phyloP scores from a whole-genome alignment of 345 rosid species.

The Kernera saxatilis region DNA sequence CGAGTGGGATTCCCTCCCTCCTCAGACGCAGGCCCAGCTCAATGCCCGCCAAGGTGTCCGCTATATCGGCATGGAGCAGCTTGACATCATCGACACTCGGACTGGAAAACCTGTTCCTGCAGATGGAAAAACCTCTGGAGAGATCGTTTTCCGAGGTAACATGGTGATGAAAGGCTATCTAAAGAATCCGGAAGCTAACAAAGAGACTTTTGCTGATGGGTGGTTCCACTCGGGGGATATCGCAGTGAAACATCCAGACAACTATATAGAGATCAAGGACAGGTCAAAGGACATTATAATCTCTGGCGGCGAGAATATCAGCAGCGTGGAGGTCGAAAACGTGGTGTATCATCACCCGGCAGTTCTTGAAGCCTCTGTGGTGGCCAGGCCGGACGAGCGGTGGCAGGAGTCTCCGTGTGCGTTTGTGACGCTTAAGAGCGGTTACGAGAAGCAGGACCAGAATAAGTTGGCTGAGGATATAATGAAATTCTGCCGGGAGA shows the following conservation, averaged over 20 bases:
- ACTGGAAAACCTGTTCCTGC: conserved; percentile 69
- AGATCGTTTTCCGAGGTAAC: conserved; percentile 81
- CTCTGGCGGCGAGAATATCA: conserved; percentile 92
- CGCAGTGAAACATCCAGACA: conserved; percentile 81
- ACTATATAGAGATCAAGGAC: conserved; percentile 81
- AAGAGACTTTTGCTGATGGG: conserved; percentile 76
- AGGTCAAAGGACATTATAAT: conserved; percentile 88
- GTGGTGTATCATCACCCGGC: conserved; percentile 64
- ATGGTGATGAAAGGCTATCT: conserved; percentile 82
- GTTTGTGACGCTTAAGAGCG: conserved; percentile 65
- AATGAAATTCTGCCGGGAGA: conserved; percentile 55
- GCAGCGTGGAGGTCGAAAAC: conserved; percentile 83
- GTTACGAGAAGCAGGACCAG: conserved; percentile 37
- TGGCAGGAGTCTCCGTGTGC: conserved; percentile 96
- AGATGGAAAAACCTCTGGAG: conserved; percentile 78
- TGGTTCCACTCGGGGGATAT: conserved; percentile 94
- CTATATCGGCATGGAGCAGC: conserved; percentile 56
- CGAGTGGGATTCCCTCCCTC: conserved; percentile 78
- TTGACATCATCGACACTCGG: conserved; percentile 60
- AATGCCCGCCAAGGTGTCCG: conserved; percentile 94
- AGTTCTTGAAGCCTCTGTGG: conserved; percentile 77
- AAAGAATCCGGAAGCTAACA: conserved; percentile 73
- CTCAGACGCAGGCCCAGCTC: conserved; percentile 64
- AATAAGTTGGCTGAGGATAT: conserved; percentile 50
- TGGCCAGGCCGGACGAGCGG: conserved; percentile 72